phyloP scores from a whole-genome alignment of 305 asterid species.

The Solanum chacoense region DNA sequence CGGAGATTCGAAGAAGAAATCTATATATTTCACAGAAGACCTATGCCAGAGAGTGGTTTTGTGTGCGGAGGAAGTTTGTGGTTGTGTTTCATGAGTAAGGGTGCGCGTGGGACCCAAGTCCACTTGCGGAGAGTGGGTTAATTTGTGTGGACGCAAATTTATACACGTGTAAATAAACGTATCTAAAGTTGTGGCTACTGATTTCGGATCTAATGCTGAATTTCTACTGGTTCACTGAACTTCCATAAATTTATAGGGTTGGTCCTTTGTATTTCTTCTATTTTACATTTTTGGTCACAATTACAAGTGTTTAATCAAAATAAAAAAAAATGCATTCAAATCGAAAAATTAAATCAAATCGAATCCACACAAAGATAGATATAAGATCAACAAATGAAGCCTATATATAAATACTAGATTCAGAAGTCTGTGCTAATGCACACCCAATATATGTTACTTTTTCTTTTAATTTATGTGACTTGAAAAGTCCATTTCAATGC shows the following conservation, averaged over 20 bases:
- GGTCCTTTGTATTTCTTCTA: not conserved
- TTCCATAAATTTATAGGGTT: not conserved
- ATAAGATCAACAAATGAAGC: not conserved
- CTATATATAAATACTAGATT: no score
- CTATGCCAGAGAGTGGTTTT: not conserved
- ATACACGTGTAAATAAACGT: slow-evolving; percentile 38
- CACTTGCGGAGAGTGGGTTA: slow-evolving; percentile 8
- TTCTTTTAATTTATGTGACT: no score
- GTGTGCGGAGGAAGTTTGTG: slow-evolving; percentile 1
- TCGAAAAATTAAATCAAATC: not conserved
- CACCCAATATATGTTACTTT: no score
- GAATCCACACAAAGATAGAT: not conserved
- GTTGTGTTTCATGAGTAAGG: not conserved
- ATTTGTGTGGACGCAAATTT: slow-evolving; percentile 18
- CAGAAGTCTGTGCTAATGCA: not conserved
- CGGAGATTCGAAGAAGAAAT: not conserved
- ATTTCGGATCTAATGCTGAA: slow-evolving; percentile 27
- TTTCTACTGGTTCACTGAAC: slow-evolving; percentile 28
- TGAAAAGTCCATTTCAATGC: not conserved
- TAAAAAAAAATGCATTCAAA: not conserved
- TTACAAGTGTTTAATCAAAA: not conserved
- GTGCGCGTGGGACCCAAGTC: slow-evolving; percentile 26
- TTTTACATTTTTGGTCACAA: not conserved
- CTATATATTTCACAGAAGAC: not conserved
- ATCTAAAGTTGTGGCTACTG: slow-evolving; percentile 51